These are phyloP conservation scores for Meyerozyma athensensis DNA, from an alignment of 1,139 yeast species.

Conservation along the genomic window DNA sequence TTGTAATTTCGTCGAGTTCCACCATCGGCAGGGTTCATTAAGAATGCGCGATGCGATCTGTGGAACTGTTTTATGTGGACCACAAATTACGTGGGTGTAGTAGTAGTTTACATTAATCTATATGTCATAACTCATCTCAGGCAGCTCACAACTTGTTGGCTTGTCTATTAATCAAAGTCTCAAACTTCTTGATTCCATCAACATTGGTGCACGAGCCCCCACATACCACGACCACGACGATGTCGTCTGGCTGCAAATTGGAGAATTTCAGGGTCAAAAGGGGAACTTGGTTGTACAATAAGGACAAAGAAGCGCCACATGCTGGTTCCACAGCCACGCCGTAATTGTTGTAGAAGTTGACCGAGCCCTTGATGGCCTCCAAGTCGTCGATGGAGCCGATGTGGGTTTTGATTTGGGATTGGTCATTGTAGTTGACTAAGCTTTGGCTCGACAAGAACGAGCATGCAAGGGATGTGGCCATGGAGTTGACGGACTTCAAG, in stretches of 20 bases:
- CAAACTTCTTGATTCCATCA: conserved; percentile 12
- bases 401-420: conserved; percentile 29
- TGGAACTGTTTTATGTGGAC: too few species aligned
- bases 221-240: conserved; percentile 56
- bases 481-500: conserved; percentile 43
- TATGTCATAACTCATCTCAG: background rate
- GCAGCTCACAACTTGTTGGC: conserved; percentile 12
- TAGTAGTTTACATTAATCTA: too few species aligned
- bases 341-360: conserved; percentile 45
- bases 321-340: conserved; percentile 64
- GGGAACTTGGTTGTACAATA: conserved; percentile 37
- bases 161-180: conserved; percentile 12
- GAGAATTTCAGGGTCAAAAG: conserved; percentile 28
- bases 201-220: conserved; percentile 52
- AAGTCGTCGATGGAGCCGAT: conserved; percentile 49
- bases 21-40: background rate
- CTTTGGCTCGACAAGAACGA: conserved; percentile 48
- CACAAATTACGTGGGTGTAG: too few species aligned
- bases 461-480: conserved; percentile 62
- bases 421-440: conserved; percentile 33
- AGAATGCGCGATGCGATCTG: too few species aligned
- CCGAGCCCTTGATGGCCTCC: conserved; percentile 50
- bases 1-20: conserved; percentile 27
- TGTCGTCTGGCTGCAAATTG: conserved; percentile 39
- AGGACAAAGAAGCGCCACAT: conserved; percentile 65